A percentile compares a stretch with the other conserved stretches of the same genome.
phyloP scores from a whole-genome alignment of 306 rosid species.

The Quercus variabilis region DNA sequence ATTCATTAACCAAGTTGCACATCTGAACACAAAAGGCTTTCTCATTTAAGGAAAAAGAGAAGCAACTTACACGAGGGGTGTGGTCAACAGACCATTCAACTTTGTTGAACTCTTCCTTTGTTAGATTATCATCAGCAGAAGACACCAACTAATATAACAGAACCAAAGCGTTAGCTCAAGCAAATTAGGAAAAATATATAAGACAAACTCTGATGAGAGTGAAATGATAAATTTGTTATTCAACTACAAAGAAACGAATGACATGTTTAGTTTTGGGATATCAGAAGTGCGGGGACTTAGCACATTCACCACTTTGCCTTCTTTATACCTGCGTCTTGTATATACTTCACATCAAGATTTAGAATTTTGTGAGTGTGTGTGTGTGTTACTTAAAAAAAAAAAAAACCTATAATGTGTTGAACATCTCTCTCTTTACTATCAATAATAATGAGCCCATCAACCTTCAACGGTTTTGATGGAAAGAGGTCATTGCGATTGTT shows the following conservation, averaged over 20 bases:
- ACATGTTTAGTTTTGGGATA: neutral
- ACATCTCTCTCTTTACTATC: neutral
- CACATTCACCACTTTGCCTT: neutral
- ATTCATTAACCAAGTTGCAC: neutral
- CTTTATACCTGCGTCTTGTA: neutral
- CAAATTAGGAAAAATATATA: constrained; percentile 11
- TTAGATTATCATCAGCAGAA: constrained; percentile 33
- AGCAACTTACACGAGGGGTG: constrained; percentile 65
- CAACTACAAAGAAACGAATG: neutral
- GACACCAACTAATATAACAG: constrained; percentile 49
- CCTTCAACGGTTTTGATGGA: neutral
- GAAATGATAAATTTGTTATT: neutral
- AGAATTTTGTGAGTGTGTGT: too few relatives aligned
- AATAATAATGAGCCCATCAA: neutral
- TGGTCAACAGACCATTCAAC: constrained; percentile 77
- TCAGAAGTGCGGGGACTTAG: neutral
- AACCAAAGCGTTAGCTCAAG: constrained; percentile 17
- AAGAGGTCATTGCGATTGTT: neutral
- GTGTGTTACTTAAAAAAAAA: too few relatives aligned
- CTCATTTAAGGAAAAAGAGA: constrained; percentile 11
- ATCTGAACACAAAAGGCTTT: neutral
- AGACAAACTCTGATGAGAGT: neutral
- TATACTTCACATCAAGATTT: neutral
- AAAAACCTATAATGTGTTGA: neutral
- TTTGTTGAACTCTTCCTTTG: constrained; percentile 78